Percentiles rank a stretch among this genome's conserved stretches.
phyloP scores from a whole-genome alignment of 2,329 filamentous ascomycete genomes.

The Akanthomyces lecanii region DNA sequence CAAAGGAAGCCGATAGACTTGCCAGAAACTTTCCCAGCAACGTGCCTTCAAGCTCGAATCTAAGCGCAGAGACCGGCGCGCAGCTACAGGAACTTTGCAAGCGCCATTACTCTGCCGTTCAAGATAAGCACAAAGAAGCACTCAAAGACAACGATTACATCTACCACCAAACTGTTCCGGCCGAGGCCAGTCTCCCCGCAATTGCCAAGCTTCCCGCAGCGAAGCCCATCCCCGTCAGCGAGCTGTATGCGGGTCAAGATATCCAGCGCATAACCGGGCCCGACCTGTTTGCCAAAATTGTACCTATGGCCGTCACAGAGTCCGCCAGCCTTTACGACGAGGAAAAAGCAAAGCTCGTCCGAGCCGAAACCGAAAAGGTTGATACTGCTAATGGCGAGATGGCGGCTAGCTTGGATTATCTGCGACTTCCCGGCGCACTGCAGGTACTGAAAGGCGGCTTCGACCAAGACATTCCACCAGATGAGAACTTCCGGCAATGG shows the following conservation, averaged over 20 bases:
- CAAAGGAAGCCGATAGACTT: conserved; percentile 71
- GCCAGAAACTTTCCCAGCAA: conserved; percentile 77
- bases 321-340: conserved; percentile 96
- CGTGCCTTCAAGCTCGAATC: conserved; percentile 75
- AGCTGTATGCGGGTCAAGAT: conserved; percentile 94
- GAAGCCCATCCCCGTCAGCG: conserved; percentile 94
- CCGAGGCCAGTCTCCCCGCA: conserved; percentile 73
- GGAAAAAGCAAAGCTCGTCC: conserved; percentile 92
- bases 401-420: conserved; percentile 89
- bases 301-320: conserved; percentile 93
- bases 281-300: conserved; percentile 94
- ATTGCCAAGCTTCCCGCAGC: conserved; percentile 91
- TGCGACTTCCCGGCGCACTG: conserved; percentile 82
- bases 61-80: conserved; percentile 72
- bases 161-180: conserved; percentile 88
- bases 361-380: conserved; percentile 89
- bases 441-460: conserved; percentile 90
- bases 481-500: conserved; percentile 90
- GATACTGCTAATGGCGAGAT: conserved; percentile 93
- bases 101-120: conserved; percentile 72
- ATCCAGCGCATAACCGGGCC: conserved; percentile 96
- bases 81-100: conserved; percentile 77
- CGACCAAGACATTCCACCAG: conserved; percentile 81
- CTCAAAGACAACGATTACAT: conserved; percentile 97
- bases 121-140: conserved; percentile 72